Percentiles rank a stretch among this genome's conserved stretches.
phyloP scores from a whole-genome alignment of 2,329 filamentous ascomycete genomes.

The Phaeosphaeria sp. region DNA sequence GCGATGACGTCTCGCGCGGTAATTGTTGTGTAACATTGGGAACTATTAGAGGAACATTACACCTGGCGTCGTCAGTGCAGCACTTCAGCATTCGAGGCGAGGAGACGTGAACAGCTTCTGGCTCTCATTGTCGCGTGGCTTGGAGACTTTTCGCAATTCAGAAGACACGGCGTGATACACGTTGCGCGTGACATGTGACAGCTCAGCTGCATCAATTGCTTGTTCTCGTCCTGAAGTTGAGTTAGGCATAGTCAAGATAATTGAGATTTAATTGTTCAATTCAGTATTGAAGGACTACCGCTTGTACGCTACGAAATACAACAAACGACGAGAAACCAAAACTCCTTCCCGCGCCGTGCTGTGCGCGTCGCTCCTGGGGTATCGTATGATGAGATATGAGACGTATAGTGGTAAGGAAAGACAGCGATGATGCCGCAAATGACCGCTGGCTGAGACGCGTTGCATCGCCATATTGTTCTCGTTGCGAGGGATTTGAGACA shows the following conservation, averaged over 20 bases:
- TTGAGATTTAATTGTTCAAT: not conserved
- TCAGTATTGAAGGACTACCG: not conserved
- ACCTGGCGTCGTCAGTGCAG: not conserved
- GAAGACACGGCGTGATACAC: no score
- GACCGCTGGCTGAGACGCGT: slow-evolving; percentile 7
- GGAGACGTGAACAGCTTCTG: no score
- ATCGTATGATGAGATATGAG: slow-evolving; percentile 24
- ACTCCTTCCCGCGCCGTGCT: slow-evolving; percentile 26
- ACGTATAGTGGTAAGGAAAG: slow-evolving; percentile 11
- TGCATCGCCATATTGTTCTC: not conserved
- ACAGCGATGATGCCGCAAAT: slow-evolving; percentile 2
- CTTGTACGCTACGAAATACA: not conserved
- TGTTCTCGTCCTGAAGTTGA: no score
- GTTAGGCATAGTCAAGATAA: no score
- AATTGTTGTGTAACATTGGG: not conserved
- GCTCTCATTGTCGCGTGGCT: no score
- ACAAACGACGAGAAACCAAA: slow-evolving; percentile 3
- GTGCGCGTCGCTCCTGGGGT: slow-evolving; percentile 27
- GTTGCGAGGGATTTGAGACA: slow-evolving; percentile 21
- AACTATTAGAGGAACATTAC: not conserved
- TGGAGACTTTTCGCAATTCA: no score
- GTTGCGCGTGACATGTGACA: no score
- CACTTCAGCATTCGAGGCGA: no score
- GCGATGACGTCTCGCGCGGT: slow-evolving; percentile 1
- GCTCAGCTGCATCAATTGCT: no score